These are phyloP conservation scores for Komagataella populi DNA, from an alignment of 805 yeast species.

Conservation along the genomic window DNA sequence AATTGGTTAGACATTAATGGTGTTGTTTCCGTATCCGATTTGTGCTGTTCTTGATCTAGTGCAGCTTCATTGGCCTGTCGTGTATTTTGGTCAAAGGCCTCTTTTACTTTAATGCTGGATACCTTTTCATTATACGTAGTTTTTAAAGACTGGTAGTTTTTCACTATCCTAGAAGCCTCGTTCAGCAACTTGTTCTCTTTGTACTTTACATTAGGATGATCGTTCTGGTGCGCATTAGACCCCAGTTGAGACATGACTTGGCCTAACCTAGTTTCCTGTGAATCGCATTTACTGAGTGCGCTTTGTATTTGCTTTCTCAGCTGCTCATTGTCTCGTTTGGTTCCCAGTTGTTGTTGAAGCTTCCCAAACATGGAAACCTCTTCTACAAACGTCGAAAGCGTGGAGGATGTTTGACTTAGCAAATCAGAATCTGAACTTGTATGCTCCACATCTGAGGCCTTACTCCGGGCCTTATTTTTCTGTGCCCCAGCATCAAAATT, in stretches of 20 bases:
- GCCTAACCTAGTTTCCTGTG: conserved; percentile 7
- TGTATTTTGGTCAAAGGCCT: conserved; percentile 9
- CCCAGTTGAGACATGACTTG: conserved; percentile 6
- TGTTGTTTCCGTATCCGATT: conserved; percentile 6
- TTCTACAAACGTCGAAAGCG: conserved; percentile 31
- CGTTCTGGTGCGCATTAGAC: neutral
- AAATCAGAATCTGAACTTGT: conserved; percentile 17
- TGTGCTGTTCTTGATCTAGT: conserved; percentile 4
- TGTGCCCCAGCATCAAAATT: conserved; percentile 39
- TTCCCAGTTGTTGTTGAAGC: conserved; percentile 35
- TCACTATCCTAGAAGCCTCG: conserved; percentile 42
- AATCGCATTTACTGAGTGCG: conserved; percentile 7
- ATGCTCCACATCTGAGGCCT: conserved; percentile 8
- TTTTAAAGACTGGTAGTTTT: conserved; percentile 26
- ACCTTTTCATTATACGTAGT: conserved; percentile 37
- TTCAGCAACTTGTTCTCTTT: conserved; percentile 36
- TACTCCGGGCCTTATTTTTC: conserved; percentile 4
- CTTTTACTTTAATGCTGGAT: conserved; percentile 21
- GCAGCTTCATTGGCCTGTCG: neutral
- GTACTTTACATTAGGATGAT: neutral
- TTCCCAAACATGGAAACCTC: conserved; percentile 36
- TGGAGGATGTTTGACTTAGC: conserved; percentile 5
- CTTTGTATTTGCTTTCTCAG: conserved; percentile 19
- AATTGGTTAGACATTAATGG: conserved; percentile 14
- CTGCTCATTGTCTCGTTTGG: conserved; percentile 30